These are phyloP conservation scores for Dothideomycetidae sp. DNA, from an alignment of 2,329 filamentous ascomycete species.

Conservation along the genomic window DNA sequence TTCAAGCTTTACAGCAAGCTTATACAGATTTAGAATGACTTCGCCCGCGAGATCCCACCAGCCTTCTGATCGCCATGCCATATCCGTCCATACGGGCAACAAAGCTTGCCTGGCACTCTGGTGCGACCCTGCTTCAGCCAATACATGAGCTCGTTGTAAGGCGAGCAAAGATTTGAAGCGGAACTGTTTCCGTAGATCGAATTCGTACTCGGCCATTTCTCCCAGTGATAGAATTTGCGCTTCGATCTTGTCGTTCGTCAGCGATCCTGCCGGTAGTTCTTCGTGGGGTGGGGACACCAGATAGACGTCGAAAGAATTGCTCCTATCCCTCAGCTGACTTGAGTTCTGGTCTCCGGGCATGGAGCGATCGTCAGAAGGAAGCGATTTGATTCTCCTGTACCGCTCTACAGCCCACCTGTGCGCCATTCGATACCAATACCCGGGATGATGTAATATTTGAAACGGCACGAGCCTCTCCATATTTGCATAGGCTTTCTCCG, in stretches of 20 bases:
- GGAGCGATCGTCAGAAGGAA: constrained; percentile 44
- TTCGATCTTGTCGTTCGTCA: constrained; percentile 37
- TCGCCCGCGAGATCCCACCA: constrained; percentile 45
- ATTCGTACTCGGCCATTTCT: constrained; percentile 33
- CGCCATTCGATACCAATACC: constrained; percentile 45
- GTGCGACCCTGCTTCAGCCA: constrained; percentile 37
- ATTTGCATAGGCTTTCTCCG: constrained; percentile 37
- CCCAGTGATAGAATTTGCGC: constrained; percentile 36
- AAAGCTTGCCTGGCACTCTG: constrained; percentile 38
- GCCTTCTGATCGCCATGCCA: constrained; percentile 45
- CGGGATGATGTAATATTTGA: constrained; percentile 46
- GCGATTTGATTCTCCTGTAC: constrained; percentile 37
- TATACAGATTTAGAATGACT: constrained; percentile 39
- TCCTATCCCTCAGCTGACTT: constrained; percentile 39
- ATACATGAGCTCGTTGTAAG: constrained; percentile 41
- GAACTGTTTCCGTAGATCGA: constrained; percentile 37
- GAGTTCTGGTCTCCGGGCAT: constrained; percentile 42
- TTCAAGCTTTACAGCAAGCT: constrained; percentile 29
- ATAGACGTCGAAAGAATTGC: constrained; percentile 44
- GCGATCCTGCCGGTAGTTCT: constrained; percentile 35
- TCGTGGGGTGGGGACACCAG: constrained; percentile 44
- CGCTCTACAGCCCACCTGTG: constrained; percentile 38
- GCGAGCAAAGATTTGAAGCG: constrained; percentile 41
- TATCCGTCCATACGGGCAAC: constrained; percentile 39
- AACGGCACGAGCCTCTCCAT: constrained; percentile 41